Percentiles rank a stretch among this genome's conserved stretches.
Evolutionary conservation across 805 yeast genomes (phyloP).

Genomic region (Zygotorulaspora chibaensis): DNA sequence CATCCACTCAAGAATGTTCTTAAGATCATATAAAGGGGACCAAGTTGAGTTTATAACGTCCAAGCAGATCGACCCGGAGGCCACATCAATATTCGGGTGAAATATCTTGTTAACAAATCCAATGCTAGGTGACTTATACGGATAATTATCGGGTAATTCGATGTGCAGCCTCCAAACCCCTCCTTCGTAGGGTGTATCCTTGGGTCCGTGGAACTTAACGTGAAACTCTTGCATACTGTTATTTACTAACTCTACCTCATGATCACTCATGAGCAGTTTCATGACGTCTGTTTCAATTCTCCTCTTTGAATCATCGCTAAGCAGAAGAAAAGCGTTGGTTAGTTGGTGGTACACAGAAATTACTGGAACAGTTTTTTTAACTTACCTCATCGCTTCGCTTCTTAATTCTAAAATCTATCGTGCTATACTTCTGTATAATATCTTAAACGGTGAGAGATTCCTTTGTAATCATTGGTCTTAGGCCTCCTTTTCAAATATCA

Average conservation of each 20-base stretch:
- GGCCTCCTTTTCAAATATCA: not conserved
- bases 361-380: constrained; percentile 5
- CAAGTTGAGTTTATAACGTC: constrained; percentile 97
- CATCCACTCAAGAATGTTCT: constrained; percentile 88
- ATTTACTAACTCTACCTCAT: constrained; percentile 75
- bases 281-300: constrained; percentile 89
- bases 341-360: not conserved
- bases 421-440: not conserved
- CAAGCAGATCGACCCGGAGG: constrained; percentile 85
- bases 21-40: constrained; percentile 95
- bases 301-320: constrained; percentile 34
- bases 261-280: constrained; percentile 92
- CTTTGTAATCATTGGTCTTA: not conserved
- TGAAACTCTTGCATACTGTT: constrained; percentile 83
- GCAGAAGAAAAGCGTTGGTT: constrained; percentile 1
- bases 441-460: not conserved
- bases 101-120: constrained; percentile 88
- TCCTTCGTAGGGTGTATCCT: constrained; percentile 80
- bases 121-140: constrained; percentile 92
- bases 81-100: constrained; percentile 94
- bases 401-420: not conserved
- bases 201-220: constrained; percentile 83
- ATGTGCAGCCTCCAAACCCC: constrained; percentile 91
- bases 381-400: constrained; percentile 14
- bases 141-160: constrained; percentile 91